These are phyloP conservation scores for Eutrema japonicum DNA, from an alignment of 345 rosid genomes.

Conservation along the genomic window DNA sequence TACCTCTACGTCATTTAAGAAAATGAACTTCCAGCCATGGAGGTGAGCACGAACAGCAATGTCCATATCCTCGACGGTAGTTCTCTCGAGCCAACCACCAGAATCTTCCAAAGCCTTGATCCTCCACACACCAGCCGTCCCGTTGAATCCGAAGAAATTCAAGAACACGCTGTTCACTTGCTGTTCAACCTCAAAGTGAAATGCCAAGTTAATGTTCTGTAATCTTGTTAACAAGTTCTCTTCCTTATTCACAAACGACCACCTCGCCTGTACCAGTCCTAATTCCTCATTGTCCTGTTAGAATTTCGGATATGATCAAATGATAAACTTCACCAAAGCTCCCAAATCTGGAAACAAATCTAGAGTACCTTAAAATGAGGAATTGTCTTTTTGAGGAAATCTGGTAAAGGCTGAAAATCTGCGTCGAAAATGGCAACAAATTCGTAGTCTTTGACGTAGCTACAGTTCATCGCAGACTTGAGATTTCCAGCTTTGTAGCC, in stretches of 20 bases:
- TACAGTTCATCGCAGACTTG: constrained; percentile 94
- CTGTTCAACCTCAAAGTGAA: constrained; percentile 96
- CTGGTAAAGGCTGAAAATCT: constrained; percentile 88
- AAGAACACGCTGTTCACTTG: constrained; percentile 86
- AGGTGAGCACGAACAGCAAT: constrained; percentile 97
- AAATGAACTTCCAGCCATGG: constrained; percentile 87
- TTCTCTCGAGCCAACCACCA: constrained; percentile 98
- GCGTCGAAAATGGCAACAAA: constrained; percentile 96
- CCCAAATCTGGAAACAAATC: not conserved
- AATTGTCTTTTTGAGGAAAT: constrained; percentile 79
- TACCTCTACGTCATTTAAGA: constrained; percentile 92
- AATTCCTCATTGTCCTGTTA: constrained; percentile 78
- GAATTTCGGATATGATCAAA: not conserved
- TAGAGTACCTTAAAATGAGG: constrained; percentile 77
- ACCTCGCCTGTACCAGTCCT: constrained; percentile 88
- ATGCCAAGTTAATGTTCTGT: constrained; percentile 84
- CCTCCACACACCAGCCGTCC: constrained; percentile 98
- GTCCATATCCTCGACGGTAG: constrained; percentile 98
- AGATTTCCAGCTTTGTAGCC: constrained; percentile 98
- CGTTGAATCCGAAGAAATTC: constrained; percentile 93
- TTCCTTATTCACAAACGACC: constrained; percentile 95
- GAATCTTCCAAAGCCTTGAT: constrained; percentile 90
- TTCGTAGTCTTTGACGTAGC: constrained; percentile 87
- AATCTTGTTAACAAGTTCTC: constrained; percentile 88
- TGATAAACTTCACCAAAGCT: not conserved